Base-by-base conservation (phyloP, 2,329 filamentous ascomycete species). In the Amauroascus niger region DNA sequence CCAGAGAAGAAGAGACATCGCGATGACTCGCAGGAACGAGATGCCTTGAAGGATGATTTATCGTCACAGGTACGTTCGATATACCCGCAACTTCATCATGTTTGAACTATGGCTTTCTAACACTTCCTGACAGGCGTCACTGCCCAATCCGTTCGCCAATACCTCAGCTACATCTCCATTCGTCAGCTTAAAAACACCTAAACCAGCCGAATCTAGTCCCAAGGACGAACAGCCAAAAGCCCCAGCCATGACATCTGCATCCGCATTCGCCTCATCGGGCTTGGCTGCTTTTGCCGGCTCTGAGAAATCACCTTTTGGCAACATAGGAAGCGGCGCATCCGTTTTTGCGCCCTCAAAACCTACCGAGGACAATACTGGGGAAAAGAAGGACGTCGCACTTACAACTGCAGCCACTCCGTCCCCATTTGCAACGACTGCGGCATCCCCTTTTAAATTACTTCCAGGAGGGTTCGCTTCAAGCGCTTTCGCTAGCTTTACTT, bases 201-300 rank as follows among this genome's bases (percentile, higher is more conserved):
- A 66, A 55, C 57, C 65, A 13, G 52, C 61, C 16, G 52, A 57
- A n/a, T 55, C 43, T 18, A 43, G 57, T 16, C 26, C 55, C 56
- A 56, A 62, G 39, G 55, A 59, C 44, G 55, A 61, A 14, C 28
- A n/a, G n/a, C n/a, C 48, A 41, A 60, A 24, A 54, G 58, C 55
- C 56, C 57, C 64, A 59, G 62, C 45, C 65, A 67, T 48, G 67
- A 78, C 80, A 16, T 81, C 84, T 6, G 57, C 75, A 11, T 79
- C 79, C 8, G 80, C 83, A 5, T 89, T 89, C 66, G 80, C 81
- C 20, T 76, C 75, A 46, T 89, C 86, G 2, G 80, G 78, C 16
- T 82, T 89, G 63, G 79, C 83, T 50, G 81, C 83, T 50, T 79
- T 88, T 53, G 77, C 83, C 6, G 72, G 78, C 22, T 77, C 79